Percentiles rank a stretch among this genome's conserved stretches.
These are phyloP conservation scores for Lecanicillium sp. DNA, from an alignment of 2,329 filamentous ascomycete species.

Conservation along the genomic window DNA sequence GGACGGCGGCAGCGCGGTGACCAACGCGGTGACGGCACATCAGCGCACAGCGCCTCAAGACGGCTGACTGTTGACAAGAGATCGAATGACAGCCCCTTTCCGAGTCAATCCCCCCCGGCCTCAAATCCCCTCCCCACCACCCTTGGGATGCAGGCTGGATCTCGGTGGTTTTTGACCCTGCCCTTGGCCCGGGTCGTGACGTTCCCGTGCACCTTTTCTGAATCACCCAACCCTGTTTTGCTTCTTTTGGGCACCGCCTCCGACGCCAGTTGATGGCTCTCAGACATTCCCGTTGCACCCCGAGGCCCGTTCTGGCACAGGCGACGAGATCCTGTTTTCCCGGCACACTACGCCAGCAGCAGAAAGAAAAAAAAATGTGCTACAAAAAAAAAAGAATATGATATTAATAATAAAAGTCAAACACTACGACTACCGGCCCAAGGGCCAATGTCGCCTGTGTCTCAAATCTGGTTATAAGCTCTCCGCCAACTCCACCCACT, in stretches of 20 bases:
- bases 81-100: not conserved
- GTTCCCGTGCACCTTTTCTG: not conserved
- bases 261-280: slow-evolving; percentile 4
- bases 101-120: not conserved
- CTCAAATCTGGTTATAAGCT: too few relatives aligned
- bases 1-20: too few relatives aligned
- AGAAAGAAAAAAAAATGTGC: not conserved
- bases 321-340: not conserved
- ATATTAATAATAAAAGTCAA: too few relatives aligned
- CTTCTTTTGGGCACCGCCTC: slow-evolving; percentile 2
- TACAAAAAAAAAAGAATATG: slow-evolving; percentile 3
- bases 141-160: too few relatives aligned
- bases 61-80: not conserved
- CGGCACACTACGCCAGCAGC: not conserved
- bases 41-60: not conserved
- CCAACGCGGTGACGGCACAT: too few relatives aligned
- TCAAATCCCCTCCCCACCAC: too few relatives aligned
- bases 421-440: too few relatives aligned
- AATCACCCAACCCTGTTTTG: slow-evolving; percentile 4
- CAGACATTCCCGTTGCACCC: slow-evolving; percentile 5
- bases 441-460: too few relatives aligned
- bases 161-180: not conserved
- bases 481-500: too few relatives aligned
- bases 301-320: slow-evolving; percentile 1
- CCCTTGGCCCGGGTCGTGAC: not conserved